Base-by-base conservation (phyloP, 441 rosid genomes). In the Omphalea diandra region DNA sequence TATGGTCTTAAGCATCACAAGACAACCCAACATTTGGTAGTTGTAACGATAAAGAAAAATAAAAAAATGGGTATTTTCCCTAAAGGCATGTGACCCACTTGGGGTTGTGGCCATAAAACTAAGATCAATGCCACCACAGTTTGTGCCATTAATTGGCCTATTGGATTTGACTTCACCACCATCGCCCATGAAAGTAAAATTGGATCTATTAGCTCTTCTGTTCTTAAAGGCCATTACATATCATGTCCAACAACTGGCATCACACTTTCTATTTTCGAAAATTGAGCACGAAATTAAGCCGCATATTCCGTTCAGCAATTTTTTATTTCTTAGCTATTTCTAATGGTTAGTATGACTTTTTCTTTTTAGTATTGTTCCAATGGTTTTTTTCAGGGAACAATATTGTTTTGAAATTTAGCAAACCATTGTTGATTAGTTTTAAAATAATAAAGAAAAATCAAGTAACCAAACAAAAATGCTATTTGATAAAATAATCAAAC, bases 81-180 rank as follows among this genome's bases (percentile, higher is more conserved):
- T 11, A 11, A 60, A 17, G n/a, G 50, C 44, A 33, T 53, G 36
- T 56, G 70, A 35, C 75, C 73, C 73, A 69, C 65, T 57, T 40
- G 44, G 10, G 54, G 69, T 65, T 5, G 40, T 33, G 9, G 7
- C 6, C 14, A 18, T 6, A n/a, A 50, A 9, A 3, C n/a, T 11
- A 35, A n/a, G n/a, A n/a, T n/a, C n/a, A n/a, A n/a, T 12, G 20
- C 15, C 22, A 22, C 40, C 43, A 33, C 22, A 40, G 35, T 41
- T 6, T 44, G 4, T 44, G 67, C 68, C 55, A 18, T 64, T 8
- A 46, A 58, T 64, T 43, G 29, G 67, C 26, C 52, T 26, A 11
- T 5, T 47, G 5, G 0, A 36, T 50, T 50, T 66, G 59, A 66
- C 59, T 46, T 44, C 26, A 63, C 40, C 3, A 18, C 5, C 26